Evolutionary conservation across 2,329 filamentous ascomycete species (phyloP).

Genomic region (Colletotrichum liaoningense): DNA sequence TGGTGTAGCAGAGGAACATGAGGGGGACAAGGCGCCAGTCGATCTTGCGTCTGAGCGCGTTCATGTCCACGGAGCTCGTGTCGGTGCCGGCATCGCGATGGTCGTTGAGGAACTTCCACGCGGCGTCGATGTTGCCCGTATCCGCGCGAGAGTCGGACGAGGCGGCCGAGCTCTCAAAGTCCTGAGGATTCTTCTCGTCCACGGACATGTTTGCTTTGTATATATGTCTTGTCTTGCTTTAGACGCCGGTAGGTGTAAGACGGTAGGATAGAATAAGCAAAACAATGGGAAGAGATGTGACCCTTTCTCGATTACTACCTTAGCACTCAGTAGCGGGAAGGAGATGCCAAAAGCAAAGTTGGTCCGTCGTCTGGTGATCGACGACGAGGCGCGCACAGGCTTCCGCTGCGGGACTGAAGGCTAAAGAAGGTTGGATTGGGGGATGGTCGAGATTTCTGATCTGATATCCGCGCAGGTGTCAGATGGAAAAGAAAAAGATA

Average conservation of each 20-base stretch:
- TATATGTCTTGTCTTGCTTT: not conserved
- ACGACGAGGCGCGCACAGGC: constrained; percentile 15
- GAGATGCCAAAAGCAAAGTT: not conserved
- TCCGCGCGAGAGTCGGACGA: constrained; percentile 28
- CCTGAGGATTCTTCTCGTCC: constrained; percentile 39
- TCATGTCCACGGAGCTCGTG: constrained; percentile 53
- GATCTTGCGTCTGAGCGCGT: constrained; percentile 63
- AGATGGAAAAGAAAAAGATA: constrained; percentile 4
- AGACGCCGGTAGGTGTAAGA: not conserved
- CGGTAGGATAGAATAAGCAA: not conserved
- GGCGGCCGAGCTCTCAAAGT: constrained; percentile 33
- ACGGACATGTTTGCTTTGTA: constrained; percentile 37
- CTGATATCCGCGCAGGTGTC: constrained; percentile 6
- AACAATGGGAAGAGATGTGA: not conserved
- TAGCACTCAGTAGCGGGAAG: not conserved
- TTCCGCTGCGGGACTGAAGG: constrained; percentile 12
- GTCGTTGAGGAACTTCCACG: constrained; percentile 57
- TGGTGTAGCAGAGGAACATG: constrained; percentile 71
- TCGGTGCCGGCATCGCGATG: constrained; percentile 51
- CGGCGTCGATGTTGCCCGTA: constrained; percentile 51
- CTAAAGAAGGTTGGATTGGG: not conserved
- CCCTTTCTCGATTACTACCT: not conserved
- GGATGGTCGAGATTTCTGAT: not conserved
- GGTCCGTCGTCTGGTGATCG: constrained; percentile 5
- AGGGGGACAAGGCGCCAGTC: constrained; percentile 70